Percentiles rank a stretch among this genome's conserved stretches.
Conservation (phyloP, 2,329 filamentous ascomycete species). For the Amylocarpus encephaloides region DNA sequence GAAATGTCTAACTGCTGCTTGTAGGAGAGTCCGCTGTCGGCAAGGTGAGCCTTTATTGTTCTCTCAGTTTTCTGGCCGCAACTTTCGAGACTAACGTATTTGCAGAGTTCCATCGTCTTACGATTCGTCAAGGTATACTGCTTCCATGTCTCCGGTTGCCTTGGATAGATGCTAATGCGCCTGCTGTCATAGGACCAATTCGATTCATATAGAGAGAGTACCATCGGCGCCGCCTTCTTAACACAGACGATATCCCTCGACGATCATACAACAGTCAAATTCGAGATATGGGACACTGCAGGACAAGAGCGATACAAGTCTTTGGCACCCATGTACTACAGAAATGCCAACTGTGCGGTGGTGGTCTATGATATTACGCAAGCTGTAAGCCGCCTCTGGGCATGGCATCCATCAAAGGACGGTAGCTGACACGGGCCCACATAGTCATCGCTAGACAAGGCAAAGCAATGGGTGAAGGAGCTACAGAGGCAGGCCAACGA, state of each 20-base stretch:
- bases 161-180: conserved; percentile 1
- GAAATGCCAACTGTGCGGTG: conserved; percentile 98
- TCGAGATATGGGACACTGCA: conserved; percentile 99
- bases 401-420: not conserved
- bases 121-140: conserved; percentile 90
- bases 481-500: conserved; percentile 98
- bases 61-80: not conserved
- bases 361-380: conserved; percentile 99
- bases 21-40: conserved; percentile 95
- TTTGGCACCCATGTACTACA: conserved; percentile 97
- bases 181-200: conserved; percentile 75
- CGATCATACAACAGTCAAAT: conserved; percentile 97
- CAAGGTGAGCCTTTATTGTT: conserved; percentile 60
- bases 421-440: conserved; percentile 9
- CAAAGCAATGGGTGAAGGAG: conserved; percentile 98
- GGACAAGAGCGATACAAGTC: conserved; percentile 99
- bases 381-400: conserved; percentile 57
- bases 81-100: conserved; percentile 16
- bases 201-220: conserved; percentile 53
- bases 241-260: conserved; percentile 98
- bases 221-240: conserved; percentile 77
- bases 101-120: conserved; percentile 89
- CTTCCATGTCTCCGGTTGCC: not conserved
- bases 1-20: conserved; percentile 34
- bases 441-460: conserved; percentile 94